Conservation (phyloP, 2,329 filamentous ascomycete species). For the Arthrobotrys conoides region DNA sequence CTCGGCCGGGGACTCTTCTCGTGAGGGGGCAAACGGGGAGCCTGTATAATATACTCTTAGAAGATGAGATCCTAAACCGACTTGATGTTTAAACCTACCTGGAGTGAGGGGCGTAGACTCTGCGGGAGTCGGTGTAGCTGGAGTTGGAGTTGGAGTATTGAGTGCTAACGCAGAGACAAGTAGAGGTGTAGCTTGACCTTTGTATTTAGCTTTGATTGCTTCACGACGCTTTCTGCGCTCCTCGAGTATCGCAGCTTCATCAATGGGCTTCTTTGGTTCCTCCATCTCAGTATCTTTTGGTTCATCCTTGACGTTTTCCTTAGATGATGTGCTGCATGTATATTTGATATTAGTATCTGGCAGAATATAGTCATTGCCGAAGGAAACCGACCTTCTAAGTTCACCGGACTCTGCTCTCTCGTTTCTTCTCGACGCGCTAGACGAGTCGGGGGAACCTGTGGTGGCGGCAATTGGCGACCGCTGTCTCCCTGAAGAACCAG, state of each 20-base stretch:
- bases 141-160: slow-evolving; percentile 72
- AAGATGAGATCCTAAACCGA: not conserved
- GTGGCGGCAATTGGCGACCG: slow-evolving; percentile 61
- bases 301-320: slow-evolving; percentile 55
- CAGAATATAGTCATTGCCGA: slow-evolving; percentile 1
- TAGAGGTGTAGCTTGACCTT: slow-evolving; percentile 78
- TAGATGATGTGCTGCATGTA: slow-evolving; percentile 59
- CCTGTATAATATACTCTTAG: slow-evolving; percentile 31
- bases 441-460: slow-evolving; percentile 44
- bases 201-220: slow-evolving; percentile 86
- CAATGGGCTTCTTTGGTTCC: slow-evolving; percentile 74
- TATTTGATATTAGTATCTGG: slow-evolving; percentile 60
- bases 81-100: slow-evolving; percentile 22
- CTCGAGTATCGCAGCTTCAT: slow-evolving; percentile 87
- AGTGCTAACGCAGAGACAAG: slow-evolving; percentile 80
- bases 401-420: slow-evolving; percentile 33
- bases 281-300: slow-evolving; percentile 65
- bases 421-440: slow-evolving; percentile 44
- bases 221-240: slow-evolving; percentile 86
- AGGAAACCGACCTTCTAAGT: slow-evolving; percentile 61
- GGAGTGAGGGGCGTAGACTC: slow-evolving; percentile 66
- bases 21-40: slow-evolving; percentile 65
- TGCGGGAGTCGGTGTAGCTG: slow-evolving; percentile 65
- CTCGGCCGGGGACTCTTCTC: slow-evolving; percentile 73
- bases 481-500: slow-evolving; percentile 67